Evolutionary conservation across 83 land plant species (phyloP).

Genomic region (Isoetes engelmannii): DNA sequence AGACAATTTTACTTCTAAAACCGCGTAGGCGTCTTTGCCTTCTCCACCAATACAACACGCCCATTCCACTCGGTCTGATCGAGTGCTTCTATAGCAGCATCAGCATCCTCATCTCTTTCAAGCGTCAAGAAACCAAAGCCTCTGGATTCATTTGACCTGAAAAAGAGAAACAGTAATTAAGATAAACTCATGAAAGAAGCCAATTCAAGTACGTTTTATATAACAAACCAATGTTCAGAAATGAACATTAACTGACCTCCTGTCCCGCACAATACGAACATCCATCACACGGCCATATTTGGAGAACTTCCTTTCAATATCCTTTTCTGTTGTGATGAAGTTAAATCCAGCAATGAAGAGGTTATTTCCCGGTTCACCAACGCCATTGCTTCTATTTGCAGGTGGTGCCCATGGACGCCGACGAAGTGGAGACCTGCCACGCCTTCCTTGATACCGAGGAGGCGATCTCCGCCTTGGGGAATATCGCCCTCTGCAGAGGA

Average conservation of each 20-base stretch:
- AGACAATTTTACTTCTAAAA: not conserved
- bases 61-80: constrained; percentile 62
- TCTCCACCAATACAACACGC: constrained; percentile 48
- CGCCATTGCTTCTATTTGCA: constrained; percentile 46
- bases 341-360: constrained; percentile 56
- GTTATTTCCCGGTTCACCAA: constrained; percentile 52
- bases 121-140: constrained; percentile 54
- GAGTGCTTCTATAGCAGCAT: constrained; percentile 49
- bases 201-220: not conserved
- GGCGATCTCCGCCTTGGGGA: constrained; percentile 42
- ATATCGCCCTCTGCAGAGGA: constrained; percentile 28
- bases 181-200: not conserved
- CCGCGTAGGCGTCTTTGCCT: constrained; percentile 41
- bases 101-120: constrained; percentile 55
- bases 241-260: constrained; percentile 22
- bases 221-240: not conserved
- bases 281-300: constrained; percentile 50
- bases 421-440: constrained; percentile 32
- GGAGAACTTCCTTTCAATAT: constrained; percentile 51
- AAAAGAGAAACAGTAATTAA: not conserved
- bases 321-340: constrained; percentile 51
- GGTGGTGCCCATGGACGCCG: constrained; percentile 61
- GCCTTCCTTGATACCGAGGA: constrained; percentile 24
- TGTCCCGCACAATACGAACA: constrained; percentile 56
- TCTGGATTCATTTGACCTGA: constrained; percentile 50